Evolutionary conservation across 176 grass and related monocot genomes (phyloP).

Genomic region (Zoysia japonica): DNA sequence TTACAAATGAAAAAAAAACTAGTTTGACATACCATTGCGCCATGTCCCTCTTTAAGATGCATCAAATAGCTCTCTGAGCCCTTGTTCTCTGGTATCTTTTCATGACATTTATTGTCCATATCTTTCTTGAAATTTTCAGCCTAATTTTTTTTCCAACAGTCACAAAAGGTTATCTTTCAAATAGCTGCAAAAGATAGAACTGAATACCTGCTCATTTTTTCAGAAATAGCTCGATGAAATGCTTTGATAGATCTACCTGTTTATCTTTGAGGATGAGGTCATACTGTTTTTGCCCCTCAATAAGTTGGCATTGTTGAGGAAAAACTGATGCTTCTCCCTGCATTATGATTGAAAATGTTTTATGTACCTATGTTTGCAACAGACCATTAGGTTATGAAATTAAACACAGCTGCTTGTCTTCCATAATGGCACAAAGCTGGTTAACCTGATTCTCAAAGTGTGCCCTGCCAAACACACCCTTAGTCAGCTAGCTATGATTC

Average conservation of each 20-base stretch:
- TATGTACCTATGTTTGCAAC: constrained; percentile 15
- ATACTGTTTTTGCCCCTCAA: constrained; percentile 74
- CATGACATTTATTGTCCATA: constrained; percentile 70
- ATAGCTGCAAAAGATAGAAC: constrained; percentile 21
- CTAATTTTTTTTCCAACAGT: constrained; percentile 51
- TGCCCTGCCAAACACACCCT: constrained; percentile 55
- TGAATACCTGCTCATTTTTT: constrained; percentile 83
- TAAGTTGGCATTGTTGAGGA: constrained; percentile 71
- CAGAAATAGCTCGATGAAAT: constrained; percentile 82
- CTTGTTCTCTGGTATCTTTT: constrained; percentile 76
- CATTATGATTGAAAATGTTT: constrained; percentile 26
- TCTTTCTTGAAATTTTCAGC: constrained; percentile 74
- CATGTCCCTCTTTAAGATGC: constrained; percentile 71
- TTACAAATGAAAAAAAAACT: constrained; percentile 40
- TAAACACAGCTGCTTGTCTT: constrained; percentile 73
- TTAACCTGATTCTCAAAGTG: constrained; percentile 69
- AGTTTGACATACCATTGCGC: constrained; percentile 50
- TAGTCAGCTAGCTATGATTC: constrained; percentile 17
- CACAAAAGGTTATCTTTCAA: constrained; percentile 22
- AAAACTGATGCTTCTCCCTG: constrained; percentile 70
- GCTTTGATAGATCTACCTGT: constrained; percentile 87
- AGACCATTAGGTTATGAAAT: constrained; percentile 23
- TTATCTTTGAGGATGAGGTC: constrained; percentile 88
- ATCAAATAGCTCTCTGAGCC: constrained; percentile 61
- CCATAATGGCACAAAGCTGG: constrained; percentile 49